Percentiles rank a stretch among this genome's conserved stretches.
These are phyloP conservation scores for Acrasis kona DNA, from an alignment of 78 protist species.

Conservation along the genomic window DNA sequence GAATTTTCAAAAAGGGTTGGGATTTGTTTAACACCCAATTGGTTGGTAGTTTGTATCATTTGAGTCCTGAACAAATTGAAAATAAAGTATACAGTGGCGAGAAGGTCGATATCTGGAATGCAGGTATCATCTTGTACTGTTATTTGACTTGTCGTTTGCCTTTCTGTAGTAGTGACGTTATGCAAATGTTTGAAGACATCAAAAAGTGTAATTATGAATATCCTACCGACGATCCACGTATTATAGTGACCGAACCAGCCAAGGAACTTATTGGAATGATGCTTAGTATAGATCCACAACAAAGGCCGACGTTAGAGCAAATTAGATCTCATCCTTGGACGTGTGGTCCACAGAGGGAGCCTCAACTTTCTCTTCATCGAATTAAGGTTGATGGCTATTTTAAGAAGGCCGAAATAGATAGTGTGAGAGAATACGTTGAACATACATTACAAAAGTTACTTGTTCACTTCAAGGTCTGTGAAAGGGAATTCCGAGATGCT, in stretches of 20 bases:
- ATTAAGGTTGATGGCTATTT: background rate
- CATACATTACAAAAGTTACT: background rate
- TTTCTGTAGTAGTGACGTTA: constrained; percentile 54
- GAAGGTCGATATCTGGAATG: constrained; percentile 25
- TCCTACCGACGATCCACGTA: constrained; percentile 14
- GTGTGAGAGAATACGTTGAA: background rate
- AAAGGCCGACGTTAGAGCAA: background rate
- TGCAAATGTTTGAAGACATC: constrained; percentile 13
- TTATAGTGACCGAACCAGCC: background rate
- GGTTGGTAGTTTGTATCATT: constrained; percentile 23
- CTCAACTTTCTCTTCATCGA: background rate
- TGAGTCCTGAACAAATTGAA: constrained; percentile 25
- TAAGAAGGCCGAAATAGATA: background rate
- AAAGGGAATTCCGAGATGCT: background rate
- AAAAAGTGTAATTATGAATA: constrained; percentile 1
- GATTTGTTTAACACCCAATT: constrained; percentile 13
- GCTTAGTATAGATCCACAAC: background rate
- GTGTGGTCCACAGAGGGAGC: background rate
- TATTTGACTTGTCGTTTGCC: background rate
- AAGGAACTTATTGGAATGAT: background rate
- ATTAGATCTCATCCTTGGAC: background rate
- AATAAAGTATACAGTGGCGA: constrained; percentile 19
- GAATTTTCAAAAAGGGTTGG: constrained; percentile 6
- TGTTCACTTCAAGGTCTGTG: background rate
- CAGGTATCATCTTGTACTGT: constrained; percentile 13